These are phyloP conservation scores for Phytophthora macrochlamydospora DNA, from an alignment of 352 stramenopile genomes.

Conservation along the genomic window DNA sequence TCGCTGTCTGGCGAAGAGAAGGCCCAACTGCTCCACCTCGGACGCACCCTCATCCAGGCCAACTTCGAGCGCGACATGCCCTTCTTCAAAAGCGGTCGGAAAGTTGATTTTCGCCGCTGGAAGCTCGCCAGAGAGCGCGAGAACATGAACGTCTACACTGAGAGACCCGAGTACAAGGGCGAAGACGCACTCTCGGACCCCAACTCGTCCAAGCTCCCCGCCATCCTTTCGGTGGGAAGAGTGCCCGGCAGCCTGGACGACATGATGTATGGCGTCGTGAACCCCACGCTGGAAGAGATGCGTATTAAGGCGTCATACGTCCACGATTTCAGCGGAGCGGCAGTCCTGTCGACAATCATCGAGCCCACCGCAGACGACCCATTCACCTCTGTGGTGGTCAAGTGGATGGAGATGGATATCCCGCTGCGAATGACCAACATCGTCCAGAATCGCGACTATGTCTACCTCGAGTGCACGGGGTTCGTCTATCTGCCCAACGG, in stretches of 20 bases:
- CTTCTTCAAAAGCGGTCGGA: conserved; percentile 36
- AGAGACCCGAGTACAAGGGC: conserved; percentile 18
- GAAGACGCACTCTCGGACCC: conserved; percentile 15
- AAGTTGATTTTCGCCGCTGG: conserved; percentile 32
- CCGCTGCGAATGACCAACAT: conserved; percentile 29
- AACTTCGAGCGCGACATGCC: conserved; percentile 21
- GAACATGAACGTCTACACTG: conserved; percentile 27
- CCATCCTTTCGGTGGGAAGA: conserved; percentile 26
- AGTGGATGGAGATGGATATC: conserved; percentile 43
- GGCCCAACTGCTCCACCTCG: conserved; percentile 23
- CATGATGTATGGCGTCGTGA: conserved; percentile 40
- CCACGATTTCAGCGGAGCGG: conserved; percentile 26
- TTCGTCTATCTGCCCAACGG: conserved; percentile 29
- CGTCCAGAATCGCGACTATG: conserved; percentile 44
- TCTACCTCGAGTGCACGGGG: conserved; percentile 41
- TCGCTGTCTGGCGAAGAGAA: conserved; percentile 25
- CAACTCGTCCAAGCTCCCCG: conserved; percentile 19
- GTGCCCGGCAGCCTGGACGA: conserved; percentile 30
- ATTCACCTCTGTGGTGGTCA: conserved; percentile 35
- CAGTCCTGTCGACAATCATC: conserved; percentile 30
- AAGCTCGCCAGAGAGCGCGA: conserved; percentile 24
- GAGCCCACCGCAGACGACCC: conserved; percentile 23
- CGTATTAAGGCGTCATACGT: conserved; percentile 39
- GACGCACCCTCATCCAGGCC: conserved; percentile 19
- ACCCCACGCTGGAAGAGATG: conserved; percentile 33